Evolutionary conservation across 176 grass and related monocot species (phyloP).

Genomic region (Paspalum vaginatum): DNA sequence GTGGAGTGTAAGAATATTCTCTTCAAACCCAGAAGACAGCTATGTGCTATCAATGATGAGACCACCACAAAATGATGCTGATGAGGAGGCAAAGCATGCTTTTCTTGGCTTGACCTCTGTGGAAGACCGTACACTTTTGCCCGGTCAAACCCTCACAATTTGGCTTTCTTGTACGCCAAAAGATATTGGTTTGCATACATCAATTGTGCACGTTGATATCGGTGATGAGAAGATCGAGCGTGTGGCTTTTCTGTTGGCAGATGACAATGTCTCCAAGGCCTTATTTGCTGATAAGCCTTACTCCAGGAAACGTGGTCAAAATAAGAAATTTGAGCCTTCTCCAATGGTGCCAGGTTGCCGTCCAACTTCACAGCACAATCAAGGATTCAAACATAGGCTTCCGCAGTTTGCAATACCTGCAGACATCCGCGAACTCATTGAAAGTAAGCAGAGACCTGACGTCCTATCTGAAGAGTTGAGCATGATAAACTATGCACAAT

Average conservation of each 20-base stretch:
- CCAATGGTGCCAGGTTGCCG: conserved; percentile 65
- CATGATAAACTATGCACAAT: conserved; percentile 63
- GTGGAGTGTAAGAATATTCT: conserved; percentile 90
- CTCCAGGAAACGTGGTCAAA: conserved; percentile 52
- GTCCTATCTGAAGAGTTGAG: conserved; percentile 64
- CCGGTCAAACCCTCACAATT: conserved; percentile 70
- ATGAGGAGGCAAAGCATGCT: conserved; percentile 49
- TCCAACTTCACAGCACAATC: conserved; percentile 48
- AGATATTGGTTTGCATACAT: conserved; percentile 86
- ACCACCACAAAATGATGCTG: conserved; percentile 59
- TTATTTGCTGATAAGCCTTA: conserved; percentile 76
- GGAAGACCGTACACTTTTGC: conserved; percentile 76
- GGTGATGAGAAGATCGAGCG: conserved; percentile 85
- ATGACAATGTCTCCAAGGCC: conserved; percentile 71
- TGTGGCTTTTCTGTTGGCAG: conserved; percentile 80
- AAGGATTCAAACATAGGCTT: conserved; percentile 69
- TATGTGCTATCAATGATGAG: conserved; percentile 81
- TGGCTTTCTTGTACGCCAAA: conserved; percentile 92
- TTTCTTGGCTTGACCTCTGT: conserved; percentile 70
- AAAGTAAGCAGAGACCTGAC: conserved; percentile 61
- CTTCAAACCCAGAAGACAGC: conserved; percentile 85
- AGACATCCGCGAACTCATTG: conserved; percentile 68
- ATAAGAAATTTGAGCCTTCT: conserved; percentile 56
- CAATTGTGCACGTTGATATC: conserved; percentile 86
- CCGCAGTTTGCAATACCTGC: conserved; percentile 72